A percentile compares a stretch with the other conserved stretches of the same genome.
Conservation (phyloP, 2,329 filamentous ascomycete species). For the Hawksworthiomyces lignivorus region DNA sequence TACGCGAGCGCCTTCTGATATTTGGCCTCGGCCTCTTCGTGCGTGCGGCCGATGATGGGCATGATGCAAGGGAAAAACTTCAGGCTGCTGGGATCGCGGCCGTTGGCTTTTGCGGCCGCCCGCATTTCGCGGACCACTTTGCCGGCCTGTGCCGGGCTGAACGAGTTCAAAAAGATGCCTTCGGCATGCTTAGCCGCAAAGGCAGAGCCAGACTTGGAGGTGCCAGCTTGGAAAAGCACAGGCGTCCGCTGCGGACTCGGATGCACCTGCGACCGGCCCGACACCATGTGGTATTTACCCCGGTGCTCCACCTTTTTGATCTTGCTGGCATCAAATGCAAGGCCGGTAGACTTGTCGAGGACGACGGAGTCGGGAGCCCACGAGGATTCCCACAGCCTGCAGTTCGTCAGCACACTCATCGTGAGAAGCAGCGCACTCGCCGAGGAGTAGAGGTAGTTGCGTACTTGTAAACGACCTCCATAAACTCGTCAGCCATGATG, state of each 20-base stretch:
- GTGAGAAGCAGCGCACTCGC: too few relatives aligned
- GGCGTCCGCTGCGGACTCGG: constrained; percentile 12
- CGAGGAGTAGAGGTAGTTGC: too few relatives aligned
- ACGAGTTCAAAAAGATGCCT: constrained; percentile 7
- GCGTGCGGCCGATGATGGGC: too few relatives aligned
- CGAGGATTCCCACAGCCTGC: constrained; percentile 7
- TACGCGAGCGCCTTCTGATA: too few relatives aligned
- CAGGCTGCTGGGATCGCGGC: constrained; percentile 14
- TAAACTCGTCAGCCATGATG: constrained; percentile 13
- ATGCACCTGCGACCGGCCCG: constrained; percentile 4
- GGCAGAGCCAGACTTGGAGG: constrained; percentile 12
- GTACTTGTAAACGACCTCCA: constrained; percentile 15
- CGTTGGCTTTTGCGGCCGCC: constrained; percentile 5
- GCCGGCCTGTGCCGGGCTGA: not conserved
- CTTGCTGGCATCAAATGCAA: constrained; percentile 2
- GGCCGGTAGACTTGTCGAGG: not conserved
- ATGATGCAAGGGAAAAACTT: constrained; percentile 17
- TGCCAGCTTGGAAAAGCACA: constrained; percentile 17
- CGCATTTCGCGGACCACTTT: constrained; percentile 9
- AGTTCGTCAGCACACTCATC: too few relatives aligned
- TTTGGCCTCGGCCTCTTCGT: too few relatives aligned
- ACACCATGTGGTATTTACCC: constrained; percentile 9
- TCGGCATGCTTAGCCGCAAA: constrained; percentile 18
- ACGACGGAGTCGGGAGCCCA: constrained; percentile 5
- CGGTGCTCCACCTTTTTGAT: constrained; percentile 7